A percentile compares a stretch with the other conserved stretches of the same genome.
phyloP scores from a whole-genome alignment of 805 yeast genomes.

The Metschnikowia colocasiae region DNA sequence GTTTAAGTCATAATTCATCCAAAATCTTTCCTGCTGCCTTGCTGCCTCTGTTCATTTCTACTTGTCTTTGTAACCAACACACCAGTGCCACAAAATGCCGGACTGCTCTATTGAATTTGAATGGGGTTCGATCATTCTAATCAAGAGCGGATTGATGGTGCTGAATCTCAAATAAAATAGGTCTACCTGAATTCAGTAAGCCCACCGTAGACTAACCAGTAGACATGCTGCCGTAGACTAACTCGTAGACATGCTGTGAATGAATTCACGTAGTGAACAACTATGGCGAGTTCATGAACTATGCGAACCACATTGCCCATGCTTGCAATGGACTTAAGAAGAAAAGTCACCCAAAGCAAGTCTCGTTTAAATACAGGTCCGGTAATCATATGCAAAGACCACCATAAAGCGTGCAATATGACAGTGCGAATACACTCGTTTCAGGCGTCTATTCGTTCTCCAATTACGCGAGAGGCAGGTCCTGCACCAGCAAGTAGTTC shows the following conservation, averaged over 20 bases:
- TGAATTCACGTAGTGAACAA: too few species aligned
- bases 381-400: background rate
- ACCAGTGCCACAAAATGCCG: conserved; percentile 1
- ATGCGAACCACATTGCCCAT: too few species aligned
- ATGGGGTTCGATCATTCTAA: background rate
- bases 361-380: too few species aligned
- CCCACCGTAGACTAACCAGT: background rate
- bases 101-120: background rate
- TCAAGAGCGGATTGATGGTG: background rate
- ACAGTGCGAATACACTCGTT: background rate
- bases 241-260: too few species aligned
- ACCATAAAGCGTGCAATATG: background rate
- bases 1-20: conserved; percentile 13
- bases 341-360: background rate
- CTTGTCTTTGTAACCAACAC: conserved; percentile 17
- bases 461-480: conserved; percentile 2
- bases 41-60: conserved; percentile 18
- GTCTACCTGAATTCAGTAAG: conserved; percentile 2
- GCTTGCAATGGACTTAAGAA: too few species aligned
- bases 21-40: conserved; percentile 9
- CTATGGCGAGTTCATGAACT: too few species aligned
- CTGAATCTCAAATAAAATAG: conserved; percentile 3
- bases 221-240: background rate
- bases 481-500: conserved; percentile 4
- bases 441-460: background rate